phyloP scores from a whole-genome alignment of 2,329 filamentous ascomycete species.

The Dactylellina drechsleri region DNA sequence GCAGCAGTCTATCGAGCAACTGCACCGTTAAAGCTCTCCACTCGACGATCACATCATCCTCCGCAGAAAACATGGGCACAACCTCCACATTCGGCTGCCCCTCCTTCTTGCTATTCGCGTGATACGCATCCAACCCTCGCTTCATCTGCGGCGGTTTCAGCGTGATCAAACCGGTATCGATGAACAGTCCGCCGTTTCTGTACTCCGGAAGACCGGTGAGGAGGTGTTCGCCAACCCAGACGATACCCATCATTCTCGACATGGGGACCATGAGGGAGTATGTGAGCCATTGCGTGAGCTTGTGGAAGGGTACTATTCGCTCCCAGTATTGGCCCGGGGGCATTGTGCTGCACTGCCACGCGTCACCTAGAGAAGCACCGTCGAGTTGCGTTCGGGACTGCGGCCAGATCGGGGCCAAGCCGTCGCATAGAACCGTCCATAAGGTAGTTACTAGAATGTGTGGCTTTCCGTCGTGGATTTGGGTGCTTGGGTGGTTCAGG shows the following conservation, averaged over 20 bases:
- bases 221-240: constrained; percentile 82
- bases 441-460: constrained; percentile 87
- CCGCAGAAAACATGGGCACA: constrained; percentile 76
- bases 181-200: constrained; percentile 86
- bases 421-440: constrained; percentile 90
- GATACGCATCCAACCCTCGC: constrained; percentile 76
- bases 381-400: constrained; percentile 85
- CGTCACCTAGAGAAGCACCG: constrained; percentile 86
- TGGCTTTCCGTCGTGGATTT: constrained; percentile 81
- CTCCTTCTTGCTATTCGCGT: constrained; percentile 75
- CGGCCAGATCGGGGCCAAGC: constrained; percentile 88
- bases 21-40: constrained; percentile 81
- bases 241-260: constrained; percentile 79
- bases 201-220: constrained; percentile 92
- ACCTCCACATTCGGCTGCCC: constrained; percentile 78
- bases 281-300: constrained; percentile 92
- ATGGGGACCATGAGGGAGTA: constrained; percentile 95
- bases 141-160: constrained; percentile 76
- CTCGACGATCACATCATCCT: constrained; percentile 82
- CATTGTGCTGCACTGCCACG: constrained; percentile 89
- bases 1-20: constrained; percentile 76
- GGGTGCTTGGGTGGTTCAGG: constrained; percentile 88
- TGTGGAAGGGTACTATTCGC: constrained; percentile 89
- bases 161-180: constrained; percentile 82
- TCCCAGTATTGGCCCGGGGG: constrained; percentile 78